These are phyloP conservation scores for Pyrenochaeta sp. DNA, from an alignment of 2,329 filamentous ascomycete species.

Conservation along the genomic window DNA sequence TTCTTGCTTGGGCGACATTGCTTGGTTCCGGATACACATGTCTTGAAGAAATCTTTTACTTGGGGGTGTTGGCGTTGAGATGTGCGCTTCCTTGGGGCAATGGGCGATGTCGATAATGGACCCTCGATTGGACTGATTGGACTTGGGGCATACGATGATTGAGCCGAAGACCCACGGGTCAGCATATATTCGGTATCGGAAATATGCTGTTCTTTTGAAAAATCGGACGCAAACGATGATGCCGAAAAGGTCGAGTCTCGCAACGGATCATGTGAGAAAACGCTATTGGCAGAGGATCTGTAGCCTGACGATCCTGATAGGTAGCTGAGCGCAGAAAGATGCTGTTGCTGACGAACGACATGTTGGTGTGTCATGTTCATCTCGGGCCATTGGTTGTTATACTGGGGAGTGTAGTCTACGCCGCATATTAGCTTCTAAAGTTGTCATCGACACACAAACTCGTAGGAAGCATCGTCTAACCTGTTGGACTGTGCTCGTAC, in stretches of 20 bases:
- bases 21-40: conserved; percentile 35
- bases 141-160: conserved; percentile 3
- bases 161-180: conserved; percentile 6
- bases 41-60: conserved; percentile 35
- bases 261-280: conserved; percentile 23
- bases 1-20: conserved; percentile 28
- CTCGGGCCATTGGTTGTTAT: conserved; percentile 13
- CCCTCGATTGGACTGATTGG: conserved; percentile 10
- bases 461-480: conserved; percentile 10
- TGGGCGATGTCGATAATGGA: not conserved
- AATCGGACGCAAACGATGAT: conserved; percentile 25
- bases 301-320: conserved; percentile 23
- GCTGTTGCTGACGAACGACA: conserved; percentile 15
- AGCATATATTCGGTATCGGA: conserved; percentile 17
- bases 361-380: conserved; percentile 8
- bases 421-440: conserved; percentile 3
- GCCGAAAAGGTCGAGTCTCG: conserved; percentile 30
- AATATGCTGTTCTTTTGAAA: conserved; percentile 16
- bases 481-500: conserved; percentile 8
- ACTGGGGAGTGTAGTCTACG: conserved; percentile 17
- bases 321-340: conserved; percentile 27
- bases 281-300: conserved; percentile 25
- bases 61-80: conserved; percentile 12
- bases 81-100: conserved; percentile 8
- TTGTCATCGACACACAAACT: not conserved